These are phyloP conservation scores for Pycnococcus provasolii DNA, from an alignment of 139 green algal genomes.

Conservation along the genomic window DNA sequence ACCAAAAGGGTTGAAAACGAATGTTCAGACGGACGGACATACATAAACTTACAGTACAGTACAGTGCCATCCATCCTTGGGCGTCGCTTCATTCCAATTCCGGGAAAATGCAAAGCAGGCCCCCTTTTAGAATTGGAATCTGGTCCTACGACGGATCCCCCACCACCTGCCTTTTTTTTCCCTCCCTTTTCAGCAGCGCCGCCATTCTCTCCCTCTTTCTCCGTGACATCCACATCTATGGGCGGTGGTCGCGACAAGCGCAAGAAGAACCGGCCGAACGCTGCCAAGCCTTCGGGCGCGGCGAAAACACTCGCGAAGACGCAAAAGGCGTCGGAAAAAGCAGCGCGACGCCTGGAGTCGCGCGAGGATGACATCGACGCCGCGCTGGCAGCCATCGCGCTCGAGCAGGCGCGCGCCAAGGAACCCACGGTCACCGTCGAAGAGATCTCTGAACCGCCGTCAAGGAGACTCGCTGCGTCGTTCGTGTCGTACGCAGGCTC, in stretches of 20 bases:
- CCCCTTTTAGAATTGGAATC: no score
- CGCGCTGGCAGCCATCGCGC: constrained; percentile 39
- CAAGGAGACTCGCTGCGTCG: not conserved
- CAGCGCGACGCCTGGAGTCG: constrained; percentile 10
- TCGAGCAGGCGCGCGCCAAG: not conserved
- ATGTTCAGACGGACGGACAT: no score
- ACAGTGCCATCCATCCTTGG: no score
- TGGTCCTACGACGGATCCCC: no score
- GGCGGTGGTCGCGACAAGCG: constrained; percentile 68
- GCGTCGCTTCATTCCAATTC: no score
- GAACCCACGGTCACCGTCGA: not conserved
- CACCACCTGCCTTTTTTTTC: no score
- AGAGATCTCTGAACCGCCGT: not conserved
- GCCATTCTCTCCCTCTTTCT: no score
- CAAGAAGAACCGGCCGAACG: constrained; percentile 32
- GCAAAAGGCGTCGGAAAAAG: constrained; percentile 36
- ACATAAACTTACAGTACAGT: no score
- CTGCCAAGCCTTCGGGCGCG: constrained; percentile 29
- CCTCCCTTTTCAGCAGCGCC: no score
- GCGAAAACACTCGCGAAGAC: constrained; percentile 78
- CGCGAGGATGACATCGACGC: constrained; percentile 84
- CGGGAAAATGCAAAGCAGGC: no score
- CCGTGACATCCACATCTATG: constrained; percentile 33
- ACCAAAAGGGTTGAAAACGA: no score
- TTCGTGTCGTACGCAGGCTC: not conserved